Conservation (phyloP, 2,329 filamentous ascomycete genomes). For the Metarhizium humberi region DNA sequence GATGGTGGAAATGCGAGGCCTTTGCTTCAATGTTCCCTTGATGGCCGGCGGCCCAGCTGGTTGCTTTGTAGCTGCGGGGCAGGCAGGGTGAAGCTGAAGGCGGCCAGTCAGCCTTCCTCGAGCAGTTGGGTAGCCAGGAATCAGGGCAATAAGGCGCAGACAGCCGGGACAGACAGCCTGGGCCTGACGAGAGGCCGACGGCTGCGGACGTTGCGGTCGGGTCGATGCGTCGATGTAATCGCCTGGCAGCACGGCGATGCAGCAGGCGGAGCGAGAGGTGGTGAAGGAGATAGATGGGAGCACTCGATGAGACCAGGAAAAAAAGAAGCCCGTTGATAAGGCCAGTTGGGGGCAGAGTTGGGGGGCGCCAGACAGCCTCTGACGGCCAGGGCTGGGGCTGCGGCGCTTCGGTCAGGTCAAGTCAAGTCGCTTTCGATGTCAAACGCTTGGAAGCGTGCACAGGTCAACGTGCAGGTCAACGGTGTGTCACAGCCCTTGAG, state of each 20-base stretch:
- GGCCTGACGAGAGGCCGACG: not conserved
- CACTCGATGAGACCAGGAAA: not conserved
- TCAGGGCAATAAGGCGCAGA: not conserved
- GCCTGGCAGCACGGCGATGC: not conserved
- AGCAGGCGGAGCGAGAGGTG: not conserved
- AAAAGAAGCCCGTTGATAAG: not conserved
- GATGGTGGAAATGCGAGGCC: not conserved
- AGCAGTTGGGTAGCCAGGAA: constrained; percentile 3
- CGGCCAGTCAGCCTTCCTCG: constrained; percentile 2
- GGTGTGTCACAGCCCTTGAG: no score
- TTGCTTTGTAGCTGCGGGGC: not conserved
- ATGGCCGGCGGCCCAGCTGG: not conserved
- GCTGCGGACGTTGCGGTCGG: not conserved
- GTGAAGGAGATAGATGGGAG: not conserved
- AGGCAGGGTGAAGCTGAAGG: not conserved
- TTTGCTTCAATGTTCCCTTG: not conserved
- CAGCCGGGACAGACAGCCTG: not conserved
- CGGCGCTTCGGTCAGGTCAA: no score
- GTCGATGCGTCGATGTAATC: not conserved
- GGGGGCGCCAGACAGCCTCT: no score
- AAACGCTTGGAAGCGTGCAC: no score
- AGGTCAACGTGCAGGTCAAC: no score
- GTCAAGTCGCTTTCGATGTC: no score
- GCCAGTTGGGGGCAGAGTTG: no score
- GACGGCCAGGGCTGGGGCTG: no score